phyloP scores from a whole-genome alignment of 2,329 filamentous ascomycete species.

The Chaetomium olivaceum region DNA sequence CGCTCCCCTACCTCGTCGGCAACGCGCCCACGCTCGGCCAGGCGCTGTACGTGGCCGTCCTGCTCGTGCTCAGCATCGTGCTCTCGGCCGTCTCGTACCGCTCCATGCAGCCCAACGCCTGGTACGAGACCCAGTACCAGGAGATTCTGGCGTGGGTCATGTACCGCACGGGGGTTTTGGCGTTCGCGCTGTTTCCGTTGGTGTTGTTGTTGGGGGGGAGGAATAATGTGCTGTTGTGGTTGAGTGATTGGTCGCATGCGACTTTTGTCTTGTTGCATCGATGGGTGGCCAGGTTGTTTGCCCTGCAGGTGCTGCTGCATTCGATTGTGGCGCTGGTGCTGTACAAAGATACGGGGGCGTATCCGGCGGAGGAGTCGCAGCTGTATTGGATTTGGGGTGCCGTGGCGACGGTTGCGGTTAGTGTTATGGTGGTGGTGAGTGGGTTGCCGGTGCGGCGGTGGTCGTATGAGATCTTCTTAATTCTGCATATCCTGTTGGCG shows the following conservation, averaged over 20 bases:
- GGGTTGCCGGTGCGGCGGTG: constrained; percentile 41
- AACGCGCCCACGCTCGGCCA: constrained; percentile 3
- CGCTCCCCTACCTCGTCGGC: neutral
- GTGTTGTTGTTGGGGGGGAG: neutral
- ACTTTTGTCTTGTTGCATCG: constrained; percentile 3
- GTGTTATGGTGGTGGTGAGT: constrained; percentile 38
- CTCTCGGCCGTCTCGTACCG: constrained; percentile 24
- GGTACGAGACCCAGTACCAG: neutral
- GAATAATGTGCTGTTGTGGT: constrained; percentile 51
- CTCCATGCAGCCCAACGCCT: neutral
- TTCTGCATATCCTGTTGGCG: constrained; percentile 45
- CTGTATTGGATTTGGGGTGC: constrained; percentile 49
- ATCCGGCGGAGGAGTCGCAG: constrained; percentile 36
- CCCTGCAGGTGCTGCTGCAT: constrained; percentile 49
- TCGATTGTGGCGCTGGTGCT: constrained; percentile 43
- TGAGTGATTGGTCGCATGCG: constrained; percentile 30
- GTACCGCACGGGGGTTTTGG: neutral
- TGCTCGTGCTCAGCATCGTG: neutral
- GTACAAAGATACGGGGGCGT: constrained; percentile 22
- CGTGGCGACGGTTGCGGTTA: constrained; percentile 41
- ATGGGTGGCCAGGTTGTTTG: constrained; percentile 48
- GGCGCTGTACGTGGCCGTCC: neutral
- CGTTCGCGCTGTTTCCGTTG: neutral
- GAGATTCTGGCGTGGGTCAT: neutral
- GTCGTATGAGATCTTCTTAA: constrained; percentile 48